Conservation (phyloP, 2,329 filamentous ascomycete genomes). For the Apiospora hydei region DNA sequence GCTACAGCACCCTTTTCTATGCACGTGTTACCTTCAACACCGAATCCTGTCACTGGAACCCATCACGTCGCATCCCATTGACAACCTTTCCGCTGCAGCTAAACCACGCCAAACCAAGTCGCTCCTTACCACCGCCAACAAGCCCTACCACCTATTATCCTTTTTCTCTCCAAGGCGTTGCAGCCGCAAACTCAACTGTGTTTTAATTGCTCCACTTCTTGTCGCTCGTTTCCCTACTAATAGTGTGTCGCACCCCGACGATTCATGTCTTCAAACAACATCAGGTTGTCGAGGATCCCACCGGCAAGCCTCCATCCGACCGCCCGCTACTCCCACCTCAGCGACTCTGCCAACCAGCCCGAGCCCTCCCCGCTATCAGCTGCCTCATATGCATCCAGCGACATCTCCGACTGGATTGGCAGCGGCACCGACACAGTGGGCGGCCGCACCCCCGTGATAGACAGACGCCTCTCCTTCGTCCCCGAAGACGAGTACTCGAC, state of each 20-base stretch:
- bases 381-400: constrained; percentile 36
- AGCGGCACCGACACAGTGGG: constrained; percentile 38
- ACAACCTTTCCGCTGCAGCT: constrained; percentile 3
- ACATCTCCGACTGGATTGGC: constrained; percentile 39
- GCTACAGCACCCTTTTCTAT: constrained; percentile 16
- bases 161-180: background rate
- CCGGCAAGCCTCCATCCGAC: constrained; percentile 31
- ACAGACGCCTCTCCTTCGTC: constrained; percentile 33
- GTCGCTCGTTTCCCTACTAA: constrained; percentile 19
- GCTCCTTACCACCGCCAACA: background rate
- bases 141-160: background rate
- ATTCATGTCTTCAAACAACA: constrained; percentile 38
- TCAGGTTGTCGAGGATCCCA: constrained; percentile 38
- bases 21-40: constrained; percentile 20
- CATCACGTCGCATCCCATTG: constrained; percentile 18
- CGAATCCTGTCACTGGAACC: constrained; percentile 17
- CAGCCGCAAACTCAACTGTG: background rate
- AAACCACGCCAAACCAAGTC: constrained; percentile 8
- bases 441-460: constrained; percentile 35
- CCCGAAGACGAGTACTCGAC: constrained; percentile 33
- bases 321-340: constrained; percentile 31
- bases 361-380: constrained; percentile 36
- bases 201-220: constrained; percentile 19
- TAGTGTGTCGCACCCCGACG: constrained; percentile 12
- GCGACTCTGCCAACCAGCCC: constrained; percentile 20